Base-by-base conservation (phyloP, 1,284 basidiomycete species). In the Gymnopus androsaceus region DNA sequence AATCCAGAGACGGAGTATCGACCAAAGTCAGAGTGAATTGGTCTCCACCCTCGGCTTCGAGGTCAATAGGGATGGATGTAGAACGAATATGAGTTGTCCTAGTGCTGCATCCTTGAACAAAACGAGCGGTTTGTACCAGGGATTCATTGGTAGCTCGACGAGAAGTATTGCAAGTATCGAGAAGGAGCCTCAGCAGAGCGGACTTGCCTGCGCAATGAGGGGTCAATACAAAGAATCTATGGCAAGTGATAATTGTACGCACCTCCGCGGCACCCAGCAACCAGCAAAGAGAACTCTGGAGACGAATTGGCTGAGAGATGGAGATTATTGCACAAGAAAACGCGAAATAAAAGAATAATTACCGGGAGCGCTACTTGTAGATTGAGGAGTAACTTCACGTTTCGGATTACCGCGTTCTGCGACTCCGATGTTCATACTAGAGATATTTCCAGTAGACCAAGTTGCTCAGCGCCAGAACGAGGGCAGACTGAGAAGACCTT, bases 1-100 rank as follows among this genome's bases (percentile, higher is more conserved):
- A 84, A 75, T 90, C 85, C 51, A 92, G 69, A 9, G 88, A 85
- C 47, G 88, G 88, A 1, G 90, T 90, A 73, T 92, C 90, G 67
- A 91, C 77, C 63, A 92, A 81, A 44, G 84, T 83, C 66, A 92
- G 83, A 36, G 75, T 76, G 56, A 90, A 74, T 41, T 79, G 70
- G 36, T 75, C 76, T 2, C 73, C 69, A 19, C 71, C 69, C 63
- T 79, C 76, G 67, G 70, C 64, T 69, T 82, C 79, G 66, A 80
- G 68, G 70, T 82, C 79, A 74, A 90, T 77, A 69, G 88, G 82
- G 74, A 90, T 72, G 58, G 84, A 82, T 65, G 82, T 80, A 60
- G 81, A 73, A 63, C 85, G 81, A 71, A 88, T 80, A 74, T 80
- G 80, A 62, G 85, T 74, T 47, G 87, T 90, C 68, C 84, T 85